Base-by-base conservation (phyloP, 805 yeast species). In the Groenewaldozyma tartarivorans region DNA sequence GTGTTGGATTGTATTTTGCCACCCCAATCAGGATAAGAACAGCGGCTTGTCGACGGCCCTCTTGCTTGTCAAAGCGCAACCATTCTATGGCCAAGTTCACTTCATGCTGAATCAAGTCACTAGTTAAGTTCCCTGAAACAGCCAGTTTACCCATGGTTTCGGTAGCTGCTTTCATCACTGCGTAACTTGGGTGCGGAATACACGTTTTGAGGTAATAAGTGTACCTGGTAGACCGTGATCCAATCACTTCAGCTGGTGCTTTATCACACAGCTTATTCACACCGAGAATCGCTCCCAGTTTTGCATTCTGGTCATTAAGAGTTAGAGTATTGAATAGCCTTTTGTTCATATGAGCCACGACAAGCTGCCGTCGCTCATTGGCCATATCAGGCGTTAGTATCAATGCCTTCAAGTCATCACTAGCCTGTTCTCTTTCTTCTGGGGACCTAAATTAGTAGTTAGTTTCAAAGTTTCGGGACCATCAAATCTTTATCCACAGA, bases 101-200 rank as follows among this genome's bases (percentile, higher is more conserved):
- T 58, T 90, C 96, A 52, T 77, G 82, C 47, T 90, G 96, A 20
- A 92, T 96, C 58, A 90, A 81, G 38, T 87, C 96, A 1, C 94
- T 87, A 0, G 95, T 85, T 40, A 87, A 62, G 1, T 94, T 77
- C 20, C 95, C 95, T 0, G 94, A 90, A 4, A 79, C 75, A 0
- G 96, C 94, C 49, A 90, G 67, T 53, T 81, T 81, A 9, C 97
- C 98, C 48, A 92, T 67, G 0, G 95, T 85, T 40, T 72, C 72
- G 0, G 95, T 87, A 2, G 97, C 96, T 26, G 79, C 72, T 45
- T 77, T 75, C 88, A 90, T 85, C 26, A 87, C 90, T 30, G 76
- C 84, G 15, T 79, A 68, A 54, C 92, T 96, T 48, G 75, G 81
- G 0, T 92, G 81, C 2, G 92, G 81, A 17, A 90, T 77, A 42